Conservation (phyloP, 108 stramenopile species). For the Ochromonas danica region DNA sequence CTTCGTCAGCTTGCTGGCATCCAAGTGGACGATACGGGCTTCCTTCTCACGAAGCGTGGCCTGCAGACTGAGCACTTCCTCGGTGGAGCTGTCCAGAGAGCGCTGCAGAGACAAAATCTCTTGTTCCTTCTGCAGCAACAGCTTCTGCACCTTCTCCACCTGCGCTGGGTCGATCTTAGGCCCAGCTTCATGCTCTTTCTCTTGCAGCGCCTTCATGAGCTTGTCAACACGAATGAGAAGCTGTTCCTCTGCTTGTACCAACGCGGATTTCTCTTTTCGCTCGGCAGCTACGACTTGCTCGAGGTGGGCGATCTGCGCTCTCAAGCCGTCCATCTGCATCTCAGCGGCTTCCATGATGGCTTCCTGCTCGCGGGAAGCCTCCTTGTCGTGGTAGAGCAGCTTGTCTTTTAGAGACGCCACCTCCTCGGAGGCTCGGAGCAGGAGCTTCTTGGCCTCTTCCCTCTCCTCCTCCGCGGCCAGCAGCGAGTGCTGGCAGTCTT, state of each 20-base stretch:
- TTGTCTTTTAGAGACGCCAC: too few relatives aligned
- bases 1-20: constrained; percentile 19
- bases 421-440: too few relatives aligned
- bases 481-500: too few relatives aligned
- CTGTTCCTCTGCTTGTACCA: too few relatives aligned
- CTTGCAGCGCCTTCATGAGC: constrained; percentile 3
- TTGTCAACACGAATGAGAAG: too few relatives aligned
- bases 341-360: constrained; percentile 12
- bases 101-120: background rate
- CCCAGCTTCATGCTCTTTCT: background rate
- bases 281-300: too few relatives aligned
- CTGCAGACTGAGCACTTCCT: background rate
- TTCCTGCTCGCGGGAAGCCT: background rate
- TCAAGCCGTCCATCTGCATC: too few relatives aligned
- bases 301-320: too few relatives aligned
- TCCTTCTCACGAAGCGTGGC: constrained; percentile 1
- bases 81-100: background rate
- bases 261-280: too few relatives aligned
- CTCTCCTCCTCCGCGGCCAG: too few relatives aligned
- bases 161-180: background rate
- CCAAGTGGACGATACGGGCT: constrained; percentile 13
- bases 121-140: background rate
- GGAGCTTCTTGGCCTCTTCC: too few relatives aligned
- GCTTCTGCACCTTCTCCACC: background rate
- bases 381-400: too few relatives aligned